phyloP scores from a whole-genome alignment of 805 yeast genomes.

The Cyberlindnera sargentensis region DNA sequence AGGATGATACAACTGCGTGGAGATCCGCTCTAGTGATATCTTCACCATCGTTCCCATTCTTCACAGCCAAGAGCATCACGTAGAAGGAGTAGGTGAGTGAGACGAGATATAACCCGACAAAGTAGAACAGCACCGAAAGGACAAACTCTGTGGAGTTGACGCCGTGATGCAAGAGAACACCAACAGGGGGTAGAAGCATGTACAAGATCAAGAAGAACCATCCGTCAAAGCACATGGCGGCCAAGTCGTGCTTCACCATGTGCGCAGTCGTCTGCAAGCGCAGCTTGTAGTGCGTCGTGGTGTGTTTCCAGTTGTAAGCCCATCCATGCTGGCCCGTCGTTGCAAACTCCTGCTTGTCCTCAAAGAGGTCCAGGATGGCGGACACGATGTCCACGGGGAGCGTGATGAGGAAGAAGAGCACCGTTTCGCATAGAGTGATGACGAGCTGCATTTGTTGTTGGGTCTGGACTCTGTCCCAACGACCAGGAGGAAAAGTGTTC shows the following conservation, averaged over 20 bases:
- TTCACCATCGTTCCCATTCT: too few relatives aligned
- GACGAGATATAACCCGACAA: not conserved
- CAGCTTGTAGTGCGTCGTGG: not conserved
- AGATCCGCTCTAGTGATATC: too few relatives aligned
- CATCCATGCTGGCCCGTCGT: not conserved
- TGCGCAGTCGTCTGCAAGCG: not conserved
- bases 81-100: not conserved
- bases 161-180: not conserved
- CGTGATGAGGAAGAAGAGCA: not conserved
- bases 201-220: not conserved
- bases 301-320: too few relatives aligned
- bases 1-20: too few relatives aligned
- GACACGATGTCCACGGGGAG: not conserved
- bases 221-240: not conserved
- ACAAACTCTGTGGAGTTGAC: not conserved
- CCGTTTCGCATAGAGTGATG: not conserved
- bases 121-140: not conserved
- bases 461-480: too few relatives aligned
- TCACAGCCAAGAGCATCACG: not conserved
- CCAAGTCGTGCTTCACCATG: not conserved
- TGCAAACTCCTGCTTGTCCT: not conserved
- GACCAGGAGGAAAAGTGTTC: too few relatives aligned
- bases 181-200: not conserved
- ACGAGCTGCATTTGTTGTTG: not conserved
- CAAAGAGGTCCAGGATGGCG: conserved; percentile 1